A percentile compares a stretch with the other conserved stretches of the same genome.
phyloP scores from a whole-genome alignment of 371 early-diverging fungal genomes.

The Rhizopus stolonifer region DNA sequence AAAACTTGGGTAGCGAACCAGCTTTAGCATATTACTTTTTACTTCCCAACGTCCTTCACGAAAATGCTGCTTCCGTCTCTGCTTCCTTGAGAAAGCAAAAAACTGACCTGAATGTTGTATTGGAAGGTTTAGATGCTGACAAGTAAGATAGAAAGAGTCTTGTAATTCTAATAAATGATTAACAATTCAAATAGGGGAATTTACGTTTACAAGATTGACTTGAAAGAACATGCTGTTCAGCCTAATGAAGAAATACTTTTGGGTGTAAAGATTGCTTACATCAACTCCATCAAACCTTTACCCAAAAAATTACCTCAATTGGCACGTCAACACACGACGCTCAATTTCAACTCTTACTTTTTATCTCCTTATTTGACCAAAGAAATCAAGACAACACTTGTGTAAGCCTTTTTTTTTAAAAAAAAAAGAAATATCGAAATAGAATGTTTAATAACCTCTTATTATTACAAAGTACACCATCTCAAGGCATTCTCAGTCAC shows the following conservation, averaged over 20 bases:
- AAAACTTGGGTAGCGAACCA: constrained; percentile 47
- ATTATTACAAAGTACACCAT: constrained; percentile 28
- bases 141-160: constrained; percentile 40
- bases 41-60: constrained; percentile 31
- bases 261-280: constrained; percentile 63
- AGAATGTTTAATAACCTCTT: not conserved
- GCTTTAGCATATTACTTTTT: constrained; percentile 59
- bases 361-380: constrained; percentile 66
- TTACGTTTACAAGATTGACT: constrained; percentile 62
- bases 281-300: constrained; percentile 58
- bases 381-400: constrained; percentile 80
- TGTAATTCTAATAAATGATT: no score
- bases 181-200: constrained; percentile 53
- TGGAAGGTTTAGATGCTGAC: constrained; percentile 31
- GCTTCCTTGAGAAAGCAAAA: constrained; percentile 57
- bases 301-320: constrained; percentile 74
- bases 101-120: constrained; percentile 33
- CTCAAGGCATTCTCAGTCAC: constrained; percentile 41
- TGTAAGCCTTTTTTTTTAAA: constrained; percentile 41
- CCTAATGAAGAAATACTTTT: constrained; percentile 69
- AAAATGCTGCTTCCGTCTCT: constrained; percentile 43
- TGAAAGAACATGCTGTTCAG: constrained; percentile 54
- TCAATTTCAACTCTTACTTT: constrained; percentile 62
- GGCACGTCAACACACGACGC: constrained; percentile 67
- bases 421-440: not conserved